A percentile compares a stretch with the other conserved stretches of the same genome.
These are phyloP conservation scores for Cordyceps farinosa DNA, from an alignment of 2,329 filamentous ascomycete genomes.

Conservation along the genomic window DNA sequence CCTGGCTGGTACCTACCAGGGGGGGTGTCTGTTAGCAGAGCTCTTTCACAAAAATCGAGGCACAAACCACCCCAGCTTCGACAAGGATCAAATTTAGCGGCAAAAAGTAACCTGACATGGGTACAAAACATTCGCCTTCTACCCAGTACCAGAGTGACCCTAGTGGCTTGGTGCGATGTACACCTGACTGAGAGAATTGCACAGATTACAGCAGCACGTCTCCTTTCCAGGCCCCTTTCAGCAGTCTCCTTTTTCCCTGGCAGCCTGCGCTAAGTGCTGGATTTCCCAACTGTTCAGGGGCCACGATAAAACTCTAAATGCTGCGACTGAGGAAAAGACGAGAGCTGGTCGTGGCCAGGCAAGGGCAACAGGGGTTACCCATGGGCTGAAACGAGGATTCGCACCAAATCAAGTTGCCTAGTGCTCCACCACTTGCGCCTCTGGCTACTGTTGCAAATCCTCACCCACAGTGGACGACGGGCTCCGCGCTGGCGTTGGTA, in stretches of 20 bases:
- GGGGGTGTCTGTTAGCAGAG: no score
- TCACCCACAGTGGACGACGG: not conserved
- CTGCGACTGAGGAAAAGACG: not conserved
- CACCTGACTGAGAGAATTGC: not conserved
- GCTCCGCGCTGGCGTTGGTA: not conserved
- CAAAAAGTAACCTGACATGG: no score
- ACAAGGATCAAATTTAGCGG: no score
- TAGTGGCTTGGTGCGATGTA: not conserved
- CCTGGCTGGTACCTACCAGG: no score
- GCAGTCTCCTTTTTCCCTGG: not conserved
- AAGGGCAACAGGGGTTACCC: constrained; percentile 3
- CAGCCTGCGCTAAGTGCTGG: not conserved
- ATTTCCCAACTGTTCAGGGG: not conserved
- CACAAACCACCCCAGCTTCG: no score
- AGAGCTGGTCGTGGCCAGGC: not conserved
- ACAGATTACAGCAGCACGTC: not conserved
- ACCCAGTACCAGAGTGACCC: no score
- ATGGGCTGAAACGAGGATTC: constrained; percentile 14
- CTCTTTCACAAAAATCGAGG: no score
- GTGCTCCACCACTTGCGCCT: not conserved
- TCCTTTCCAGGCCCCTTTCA: no score
- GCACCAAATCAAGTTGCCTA: constrained; percentile 1
- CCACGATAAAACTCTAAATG: not conserved
- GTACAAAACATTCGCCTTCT: no score
- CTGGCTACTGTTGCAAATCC: not conserved